phyloP scores from a whole-genome alignment of 2,329 filamentous ascomycete species.

The Colletotrichum navitas region DNA sequence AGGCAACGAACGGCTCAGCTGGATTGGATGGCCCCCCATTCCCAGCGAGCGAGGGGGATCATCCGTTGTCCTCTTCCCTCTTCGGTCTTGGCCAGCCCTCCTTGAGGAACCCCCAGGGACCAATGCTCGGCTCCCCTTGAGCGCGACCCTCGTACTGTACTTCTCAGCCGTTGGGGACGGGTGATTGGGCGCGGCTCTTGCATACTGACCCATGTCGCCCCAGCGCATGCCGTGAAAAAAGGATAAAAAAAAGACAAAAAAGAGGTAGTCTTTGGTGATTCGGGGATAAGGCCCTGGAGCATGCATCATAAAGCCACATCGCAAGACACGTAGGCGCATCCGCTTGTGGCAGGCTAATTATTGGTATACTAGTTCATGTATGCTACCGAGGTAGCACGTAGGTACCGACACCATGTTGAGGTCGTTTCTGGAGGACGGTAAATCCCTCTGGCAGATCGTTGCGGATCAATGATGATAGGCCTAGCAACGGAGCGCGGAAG shows the following conservation, averaged over 20 bases:
- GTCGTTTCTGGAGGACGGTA: neutral
- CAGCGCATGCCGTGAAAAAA: constrained; percentile 21
- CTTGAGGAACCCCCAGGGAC: constrained; percentile 13
- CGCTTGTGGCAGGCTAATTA: neutral
- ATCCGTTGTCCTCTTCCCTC: constrained; percentile 9
- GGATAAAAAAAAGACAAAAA: neutral
- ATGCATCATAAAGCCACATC: neutral
- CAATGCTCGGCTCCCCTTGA: constrained; percentile 11
- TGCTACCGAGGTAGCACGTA: too few species aligned
- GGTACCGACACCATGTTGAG: neutral
- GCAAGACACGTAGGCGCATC: neutral
- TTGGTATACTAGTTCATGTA: too few species aligned
- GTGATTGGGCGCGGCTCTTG: constrained; percentile 36
- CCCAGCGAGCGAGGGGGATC: constrained; percentile 20
- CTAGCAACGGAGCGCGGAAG: neutral
- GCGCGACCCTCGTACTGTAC: constrained; percentile 4
- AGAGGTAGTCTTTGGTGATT: constrained; percentile 13
- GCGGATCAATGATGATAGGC: neutral
- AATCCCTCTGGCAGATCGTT: neutral
- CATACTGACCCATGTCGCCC: constrained; percentile 27
- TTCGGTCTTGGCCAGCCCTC: constrained; percentile 3
- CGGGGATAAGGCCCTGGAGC: neutral
- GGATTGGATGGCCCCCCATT: constrained; percentile 18
- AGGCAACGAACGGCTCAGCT: constrained; percentile 9
- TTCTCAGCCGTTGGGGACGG: neutral